These are phyloP conservation scores for Durusdinium trenchii DNA, from an alignment of 73 alveolate genomes.

Conservation along the genomic window DNA sequence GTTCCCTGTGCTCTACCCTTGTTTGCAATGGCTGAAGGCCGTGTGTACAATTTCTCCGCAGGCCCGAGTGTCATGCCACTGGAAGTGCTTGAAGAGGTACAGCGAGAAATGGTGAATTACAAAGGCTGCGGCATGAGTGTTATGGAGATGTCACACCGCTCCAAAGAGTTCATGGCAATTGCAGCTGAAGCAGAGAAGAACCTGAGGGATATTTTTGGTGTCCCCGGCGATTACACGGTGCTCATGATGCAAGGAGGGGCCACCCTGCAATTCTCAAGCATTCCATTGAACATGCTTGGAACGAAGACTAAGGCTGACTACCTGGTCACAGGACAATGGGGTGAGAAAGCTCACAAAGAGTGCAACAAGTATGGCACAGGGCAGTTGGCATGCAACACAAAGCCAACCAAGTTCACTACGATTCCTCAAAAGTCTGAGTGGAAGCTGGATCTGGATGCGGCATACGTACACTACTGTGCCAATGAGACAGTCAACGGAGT, in stretches of 20 bases:
- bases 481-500: constrained; percentile 98
- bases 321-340: constrained; percentile 97
- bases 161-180: constrained; percentile 97
- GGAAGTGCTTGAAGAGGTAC: constrained; percentile 97
- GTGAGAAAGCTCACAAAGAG: constrained; percentile 97
- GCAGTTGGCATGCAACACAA: constrained; percentile 96
- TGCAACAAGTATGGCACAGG: constrained; percentile 97
- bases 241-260: constrained; percentile 98
- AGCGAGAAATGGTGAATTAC: constrained; percentile 97
- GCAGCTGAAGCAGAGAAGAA: constrained; percentile 96
- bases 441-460: constrained; percentile 97
- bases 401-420: constrained; percentile 96
- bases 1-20: neutral
- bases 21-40: constrained; percentile 76
- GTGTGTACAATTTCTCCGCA: constrained; percentile 98
- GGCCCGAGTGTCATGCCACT: constrained; percentile 98
- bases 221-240: constrained; percentile 97
- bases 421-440: constrained; percentile 96
- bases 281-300: constrained; percentile 97
- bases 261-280: constrained; percentile 97
- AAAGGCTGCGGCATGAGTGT: constrained; percentile 98
- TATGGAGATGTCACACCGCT: constrained; percentile 97
- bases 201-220: constrained; percentile 96
- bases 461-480: constrained; percentile 98
- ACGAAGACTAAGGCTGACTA: constrained; percentile 97